Evolutionary conservation across 2,329 filamentous ascomycete genomes (phyloP).

Genomic region (Exophiala lecanii-corni): DNA sequence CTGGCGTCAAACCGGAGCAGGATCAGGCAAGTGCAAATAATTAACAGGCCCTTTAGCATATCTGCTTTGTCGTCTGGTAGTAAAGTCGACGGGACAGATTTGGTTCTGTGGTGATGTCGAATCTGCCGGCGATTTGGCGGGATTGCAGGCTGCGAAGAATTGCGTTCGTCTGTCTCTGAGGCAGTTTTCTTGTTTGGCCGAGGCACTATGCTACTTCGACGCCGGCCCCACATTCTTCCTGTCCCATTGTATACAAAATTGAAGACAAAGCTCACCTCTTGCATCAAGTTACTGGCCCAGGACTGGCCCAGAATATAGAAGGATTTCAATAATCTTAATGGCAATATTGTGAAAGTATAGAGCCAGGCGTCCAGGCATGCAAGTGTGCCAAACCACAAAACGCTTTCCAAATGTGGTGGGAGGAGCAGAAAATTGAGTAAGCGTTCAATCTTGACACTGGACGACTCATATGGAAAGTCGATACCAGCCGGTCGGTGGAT

Average conservation of each 20-base stretch:
- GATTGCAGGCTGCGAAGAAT: conserved; percentile 30
- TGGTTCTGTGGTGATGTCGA: conserved; percentile 63
- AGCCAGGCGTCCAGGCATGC: conserved; percentile 95
- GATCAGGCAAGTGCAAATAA: conserved; percentile 77
- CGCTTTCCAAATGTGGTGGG: conserved; percentile 74
- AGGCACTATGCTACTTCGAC: conserved; percentile 35
- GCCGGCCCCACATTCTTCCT: conserved; percentile 67
- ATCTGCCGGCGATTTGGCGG: conserved; percentile 7
- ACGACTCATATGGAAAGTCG: conserved; percentile 82
- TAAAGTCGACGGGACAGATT: conserved; percentile 78
- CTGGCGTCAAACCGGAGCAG: conserved; percentile 92
- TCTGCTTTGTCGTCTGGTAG: conserved; percentile 92
- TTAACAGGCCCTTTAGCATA: conserved; percentile 81
- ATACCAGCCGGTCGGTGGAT: conserved; percentile 54
- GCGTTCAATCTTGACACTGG: conserved; percentile 84
- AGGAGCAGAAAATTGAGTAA: conserved; percentile 83
- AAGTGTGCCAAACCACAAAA: conserved; percentile 80
- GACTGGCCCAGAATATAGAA: conserved; percentile 70
- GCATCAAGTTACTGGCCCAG: conserved; percentile 67
- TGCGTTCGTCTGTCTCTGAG: background rate
- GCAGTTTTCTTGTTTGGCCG: conserved; percentile 4
- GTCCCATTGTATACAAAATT: conserved; percentile 75
- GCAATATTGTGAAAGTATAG: conserved; percentile 92
- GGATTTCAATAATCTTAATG: conserved; percentile 80
- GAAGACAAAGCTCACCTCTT: conserved; percentile 67